Percentiles rank a stretch among this genome's conserved stretches.
Conservation (phyloP, 192 early-diverging fungal genomes). For the Linnemannia elongata region DNA sequence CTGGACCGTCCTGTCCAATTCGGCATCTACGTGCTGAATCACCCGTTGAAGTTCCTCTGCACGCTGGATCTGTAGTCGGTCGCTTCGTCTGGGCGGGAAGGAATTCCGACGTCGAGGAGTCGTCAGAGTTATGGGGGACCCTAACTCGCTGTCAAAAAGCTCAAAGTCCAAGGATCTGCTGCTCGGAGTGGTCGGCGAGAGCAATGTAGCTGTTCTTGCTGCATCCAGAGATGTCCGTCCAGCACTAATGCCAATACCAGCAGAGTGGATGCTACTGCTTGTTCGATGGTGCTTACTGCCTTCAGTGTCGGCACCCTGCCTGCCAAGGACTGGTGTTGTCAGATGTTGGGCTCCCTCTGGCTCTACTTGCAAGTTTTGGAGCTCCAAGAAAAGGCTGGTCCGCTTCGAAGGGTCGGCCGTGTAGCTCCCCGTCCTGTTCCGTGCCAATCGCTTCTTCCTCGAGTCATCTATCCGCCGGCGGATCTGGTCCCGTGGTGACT, state of each 20-base stretch:
- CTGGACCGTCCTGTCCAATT: conserved; percentile 38
- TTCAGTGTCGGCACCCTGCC: no score
- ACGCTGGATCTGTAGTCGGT: conserved; percentile 14
- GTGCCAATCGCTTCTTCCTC: neutral
- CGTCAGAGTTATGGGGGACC: neutral
- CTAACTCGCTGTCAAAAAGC: neutral
- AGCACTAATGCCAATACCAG: neutral
- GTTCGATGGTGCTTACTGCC: neutral
- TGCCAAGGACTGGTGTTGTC: neutral
- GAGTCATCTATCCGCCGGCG: neutral
- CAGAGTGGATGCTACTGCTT: neutral
- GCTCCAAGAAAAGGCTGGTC: conserved; percentile 38
- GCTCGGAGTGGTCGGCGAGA: neutral
- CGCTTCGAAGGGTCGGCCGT: conserved; percentile 8
- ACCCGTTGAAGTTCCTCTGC: conserved; percentile 19
- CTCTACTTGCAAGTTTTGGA: conserved; percentile 10
- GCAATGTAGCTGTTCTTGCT: neutral
- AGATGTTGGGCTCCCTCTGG: neutral
- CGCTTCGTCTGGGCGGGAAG: conserved; percentile 16
- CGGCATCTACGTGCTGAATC: conserved; percentile 31
- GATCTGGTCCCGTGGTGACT: neutral
- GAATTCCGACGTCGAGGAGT: neutral
- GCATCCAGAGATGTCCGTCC: neutral
- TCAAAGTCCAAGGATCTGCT: neutral
- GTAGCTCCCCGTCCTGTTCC: neutral